A percentile compares a stretch with the other conserved stretches of the same genome.
Evolutionary conservation across 345 rosid species (phyloP).

Genomic region (Aegle marmelos): DNA sequence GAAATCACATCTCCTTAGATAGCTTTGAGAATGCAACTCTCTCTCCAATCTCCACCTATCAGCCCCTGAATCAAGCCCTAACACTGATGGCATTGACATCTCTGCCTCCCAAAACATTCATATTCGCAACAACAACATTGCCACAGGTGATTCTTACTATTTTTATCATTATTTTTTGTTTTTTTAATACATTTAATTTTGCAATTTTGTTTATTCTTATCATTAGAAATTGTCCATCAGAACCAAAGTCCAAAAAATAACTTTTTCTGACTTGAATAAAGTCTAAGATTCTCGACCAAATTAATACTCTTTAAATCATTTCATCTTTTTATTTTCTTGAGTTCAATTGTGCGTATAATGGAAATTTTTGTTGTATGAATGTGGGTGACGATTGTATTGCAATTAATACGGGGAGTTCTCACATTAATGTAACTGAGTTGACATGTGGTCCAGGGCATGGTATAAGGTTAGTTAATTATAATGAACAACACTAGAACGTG

Average conservation of each 20-base stretch:
- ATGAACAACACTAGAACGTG: no score
- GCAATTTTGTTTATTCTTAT: no score
- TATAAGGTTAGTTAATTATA: conserved; percentile 19
- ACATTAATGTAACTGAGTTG: conserved; percentile 11
- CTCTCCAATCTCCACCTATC: conserved; percentile 15
- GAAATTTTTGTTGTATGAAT: neutral
- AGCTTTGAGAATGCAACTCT: conserved; percentile 2
- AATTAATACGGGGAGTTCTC: conserved; percentile 5
- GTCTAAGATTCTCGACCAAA: no score
- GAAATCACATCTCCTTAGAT: conserved; percentile 15
- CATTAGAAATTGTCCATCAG: no score
- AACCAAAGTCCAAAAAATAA: no score
- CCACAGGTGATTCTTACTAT: conserved; percentile 18
- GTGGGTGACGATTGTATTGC: conserved; percentile 42
- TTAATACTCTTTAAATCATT: neutral
- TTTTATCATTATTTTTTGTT: no score
- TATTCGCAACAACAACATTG: conserved; percentile 11
- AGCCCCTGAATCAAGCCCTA: conserved; percentile 36
- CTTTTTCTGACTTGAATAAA: no score
- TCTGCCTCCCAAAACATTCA: conserved; percentile 9
- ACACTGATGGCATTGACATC: conserved; percentile 40
- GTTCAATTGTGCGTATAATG: no score
- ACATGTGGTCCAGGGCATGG: conserved; percentile 41
- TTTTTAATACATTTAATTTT: no score
- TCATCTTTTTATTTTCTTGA: neutral